phyloP scores from a whole-genome alignment of 495 filamentous ascomycete species.

The Penicillium egyptiacum region DNA sequence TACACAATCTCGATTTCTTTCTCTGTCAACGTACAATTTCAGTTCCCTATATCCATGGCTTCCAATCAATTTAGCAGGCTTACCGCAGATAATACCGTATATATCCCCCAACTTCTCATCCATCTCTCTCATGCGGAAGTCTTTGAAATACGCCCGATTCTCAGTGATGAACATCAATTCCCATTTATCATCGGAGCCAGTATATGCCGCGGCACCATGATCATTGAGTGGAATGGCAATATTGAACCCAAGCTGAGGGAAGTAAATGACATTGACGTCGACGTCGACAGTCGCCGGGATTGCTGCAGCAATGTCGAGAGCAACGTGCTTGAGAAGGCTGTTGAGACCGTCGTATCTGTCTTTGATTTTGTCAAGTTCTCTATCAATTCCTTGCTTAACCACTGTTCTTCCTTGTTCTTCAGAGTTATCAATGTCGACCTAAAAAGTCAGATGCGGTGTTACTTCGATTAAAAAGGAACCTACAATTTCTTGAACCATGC shows the following conservation, averaged over 20 bases:
- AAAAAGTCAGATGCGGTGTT: slow-evolving; percentile 10
- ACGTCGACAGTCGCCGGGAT: slow-evolving; percentile 62
- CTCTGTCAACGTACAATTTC: slow-evolving; percentile 49
- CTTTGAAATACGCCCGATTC: slow-evolving; percentile 82
- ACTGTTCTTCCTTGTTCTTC: slow-evolving; percentile 71
- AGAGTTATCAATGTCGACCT: slow-evolving; percentile 82
- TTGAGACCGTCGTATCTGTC: slow-evolving; percentile 74
- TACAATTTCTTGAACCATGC: slow-evolving; percentile 66
- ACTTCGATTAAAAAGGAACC: slow-evolving; percentile 2
- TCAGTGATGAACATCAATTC: slow-evolving; percentile 74
- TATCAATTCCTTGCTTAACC: slow-evolving; percentile 69
- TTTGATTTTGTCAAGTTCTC: slow-evolving; percentile 76
- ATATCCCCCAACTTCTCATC: slow-evolving; percentile 83
- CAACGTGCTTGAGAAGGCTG: slow-evolving; percentile 65
- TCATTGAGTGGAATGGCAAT: slow-evolving; percentile 69
- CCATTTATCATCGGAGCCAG: slow-evolving; percentile 66
- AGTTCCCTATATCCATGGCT: background rate
- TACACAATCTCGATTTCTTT: slow-evolving; percentile 90
- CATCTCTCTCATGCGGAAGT: slow-evolving; percentile 76
- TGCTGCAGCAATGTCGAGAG: slow-evolving; percentile 56
- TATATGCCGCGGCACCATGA: slow-evolving; percentile 61
- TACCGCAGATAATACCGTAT: slow-evolving; percentile 78
- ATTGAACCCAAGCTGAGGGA: slow-evolving; percentile 89
- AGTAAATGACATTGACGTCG: slow-evolving; percentile 77
- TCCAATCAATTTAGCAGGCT: slow-evolving; percentile 18